Base-by-base conservation (phyloP, 306 rosid species). In the Begonia loranthoides region DNA sequence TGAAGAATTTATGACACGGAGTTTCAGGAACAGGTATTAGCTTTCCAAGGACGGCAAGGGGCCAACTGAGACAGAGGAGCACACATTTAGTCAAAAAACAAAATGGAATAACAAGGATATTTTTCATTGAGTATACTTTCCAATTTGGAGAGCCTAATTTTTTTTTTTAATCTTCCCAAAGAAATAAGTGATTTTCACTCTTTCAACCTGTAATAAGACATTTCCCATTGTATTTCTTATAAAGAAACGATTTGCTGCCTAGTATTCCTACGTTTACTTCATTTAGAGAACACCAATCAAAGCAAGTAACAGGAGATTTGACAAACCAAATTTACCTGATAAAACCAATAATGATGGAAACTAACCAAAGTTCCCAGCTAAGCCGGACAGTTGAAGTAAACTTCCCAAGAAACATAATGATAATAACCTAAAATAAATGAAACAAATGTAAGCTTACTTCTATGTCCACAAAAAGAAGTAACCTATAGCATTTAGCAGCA, bases 21-120 rank as follows among this genome's bases (percentile, higher is more conserved):
- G 70, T 57, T 49, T 24, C 22, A 13, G 86, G 76, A 46, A 85
- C 95, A 4, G 80, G 99, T 51, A 90, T 68, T 57, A 74, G 46
- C 59, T 90, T 90, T 59, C 94, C 99, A 16, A 82, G 3, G 50
- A 74, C 69, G 9, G 94, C 95, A 21, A 90, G 94, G 57, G 99
- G 95, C 99, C 95, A 90, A 66, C 99, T 90, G 79, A 39, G 36
- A 58, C 53, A 56, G 33, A 44, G 57, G 13, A 34, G 61, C 44
- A 57, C 53, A 46, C 13, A 58, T 17, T 59, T 40, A 60, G 48
- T 49, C 22, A 28, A 17, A 13, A 4, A 60, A 17, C 28, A 12
- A 34, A 28, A 47, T 28, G 12, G 21, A 36, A 17, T 10, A 45
- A 46, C 17, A 44, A 44, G 0, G 6, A 12, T 10, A 17, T 17